Evolutionary conservation across 2,329 filamentous ascomycete genomes (phyloP).

Genomic region (Mollisia scopiformis): DNA sequence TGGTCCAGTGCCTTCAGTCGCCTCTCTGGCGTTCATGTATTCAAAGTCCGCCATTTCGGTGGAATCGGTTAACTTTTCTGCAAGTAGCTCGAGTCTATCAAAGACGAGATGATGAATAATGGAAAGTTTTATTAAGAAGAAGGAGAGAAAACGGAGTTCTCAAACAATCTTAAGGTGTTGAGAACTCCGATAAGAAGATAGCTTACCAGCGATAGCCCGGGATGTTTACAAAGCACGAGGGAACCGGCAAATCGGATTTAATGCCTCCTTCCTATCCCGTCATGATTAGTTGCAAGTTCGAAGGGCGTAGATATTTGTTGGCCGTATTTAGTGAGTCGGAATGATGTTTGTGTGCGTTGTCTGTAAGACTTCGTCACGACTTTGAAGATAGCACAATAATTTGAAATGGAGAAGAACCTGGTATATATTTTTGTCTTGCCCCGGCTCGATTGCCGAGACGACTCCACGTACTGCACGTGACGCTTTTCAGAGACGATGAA

Average conservation of each 20-base stretch:
- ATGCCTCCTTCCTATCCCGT: background rate
- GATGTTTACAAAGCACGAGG: background rate
- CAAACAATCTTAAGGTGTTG: background rate
- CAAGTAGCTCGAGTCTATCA: background rate
- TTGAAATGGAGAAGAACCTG: no score
- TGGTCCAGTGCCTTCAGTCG: conserved; percentile 11
- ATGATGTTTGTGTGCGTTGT: background rate
- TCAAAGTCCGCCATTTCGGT: conserved; percentile 32
- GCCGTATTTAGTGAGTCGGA: background rate
- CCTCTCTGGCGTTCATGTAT: conserved; percentile 23
- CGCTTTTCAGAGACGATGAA: no score
- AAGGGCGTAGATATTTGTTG: background rate
- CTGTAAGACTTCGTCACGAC: background rate
- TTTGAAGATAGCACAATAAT: no score
- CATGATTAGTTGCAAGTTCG: background rate
- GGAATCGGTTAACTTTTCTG: background rate
- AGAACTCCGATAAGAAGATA: conserved; percentile 2
- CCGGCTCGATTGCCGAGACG: no score
- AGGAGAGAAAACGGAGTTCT: background rate
- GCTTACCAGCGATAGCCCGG: background rate
- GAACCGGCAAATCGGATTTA: background rate
- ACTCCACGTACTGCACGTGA: no score
- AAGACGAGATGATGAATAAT: background rate
- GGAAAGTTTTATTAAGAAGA: background rate
- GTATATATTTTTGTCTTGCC: no score